Evolutionary conservation across 805 yeast genomes (phyloP), one percentile per base, ranked within the genome.

Genomic region (Maudiozyma turicensis): DNA sequence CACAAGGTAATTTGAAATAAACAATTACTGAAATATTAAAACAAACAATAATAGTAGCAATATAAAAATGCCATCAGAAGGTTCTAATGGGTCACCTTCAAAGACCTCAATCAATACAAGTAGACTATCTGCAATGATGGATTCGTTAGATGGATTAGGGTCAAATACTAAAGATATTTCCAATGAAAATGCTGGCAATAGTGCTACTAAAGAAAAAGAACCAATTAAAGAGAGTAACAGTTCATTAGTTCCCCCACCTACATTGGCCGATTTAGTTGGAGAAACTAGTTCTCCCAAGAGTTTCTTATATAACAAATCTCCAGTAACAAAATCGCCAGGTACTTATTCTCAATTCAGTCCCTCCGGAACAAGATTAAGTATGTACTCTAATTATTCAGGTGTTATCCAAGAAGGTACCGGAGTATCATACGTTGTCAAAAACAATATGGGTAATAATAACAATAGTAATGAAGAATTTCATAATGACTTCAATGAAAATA

Each of bases 341-440:
- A n/a, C 6, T 6, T 38, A 8, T 5, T 37, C 31, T 8, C 48
- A 45, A 45, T 39, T 26, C n/a, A 50, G 39, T 14, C 40, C 39
- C 10, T 29, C 43, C 1, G 46, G 31, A 6, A 47, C 50, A 29
- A 40, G 51, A 41, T 55, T 53, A 14, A 63, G 68, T 48, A 55
- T 60, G 54, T 52, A 60, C 29, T 64, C 68, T 4, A 52, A 52
- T 40, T 64, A 64, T 49, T 62, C 66, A 7, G 68, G 67, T 11
- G 60, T 62, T 10, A 53, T 63, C 2, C 65, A 63, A 35, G 67
- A 64, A 44, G 68, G 66, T 20, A 61, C 64, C 8, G 64, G 59
- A 13, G 55, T 63, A 2, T 60, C 67, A 3, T 63, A 60, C 41
- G 53, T 64, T 3, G 64, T 60, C 10, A 50, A 55, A 42, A 59